These are phyloP conservation scores for Amanita rimosa DNA, from an alignment of 768 basidiomycete genomes.

Conservation along the genomic window DNA sequence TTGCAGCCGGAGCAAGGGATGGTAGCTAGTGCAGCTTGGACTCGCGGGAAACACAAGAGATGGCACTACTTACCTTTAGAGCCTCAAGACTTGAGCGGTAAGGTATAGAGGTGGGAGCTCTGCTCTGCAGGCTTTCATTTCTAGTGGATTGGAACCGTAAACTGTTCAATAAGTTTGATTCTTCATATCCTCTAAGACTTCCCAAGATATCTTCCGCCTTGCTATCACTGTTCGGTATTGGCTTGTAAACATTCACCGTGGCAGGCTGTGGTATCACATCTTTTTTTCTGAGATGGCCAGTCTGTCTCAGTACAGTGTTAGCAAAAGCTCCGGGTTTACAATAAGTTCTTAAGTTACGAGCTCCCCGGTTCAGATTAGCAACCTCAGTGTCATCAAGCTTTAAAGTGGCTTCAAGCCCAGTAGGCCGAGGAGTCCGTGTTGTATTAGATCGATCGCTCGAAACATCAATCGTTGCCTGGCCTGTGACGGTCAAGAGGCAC, in stretches of 20 bases:
- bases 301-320: not conserved
- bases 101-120: not conserved
- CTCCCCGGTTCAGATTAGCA: not conserved
- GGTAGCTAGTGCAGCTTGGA: not conserved
- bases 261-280: not conserved
- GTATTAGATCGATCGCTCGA: not conserved
- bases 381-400: not conserved
- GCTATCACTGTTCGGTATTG: not conserved
- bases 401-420: too few relatives aligned
- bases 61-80: not conserved
- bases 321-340: not conserved
- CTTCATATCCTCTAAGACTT: not conserved
- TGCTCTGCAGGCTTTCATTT: not conserved
- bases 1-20: constrained; percentile 1
- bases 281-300: not conserved
- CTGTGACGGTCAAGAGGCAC: not conserved
- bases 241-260: not conserved
- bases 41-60: not conserved
- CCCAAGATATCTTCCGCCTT: not conserved
- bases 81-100: not conserved
- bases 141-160: not conserved
- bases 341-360: not conserved
- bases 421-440: not conserved
- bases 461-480: not conserved
- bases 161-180: not conserved